Evolutionary conservation across 495 filamentous ascomycete species (phyloP).

Genomic region (Staphylotrichum longicolle): DNA sequence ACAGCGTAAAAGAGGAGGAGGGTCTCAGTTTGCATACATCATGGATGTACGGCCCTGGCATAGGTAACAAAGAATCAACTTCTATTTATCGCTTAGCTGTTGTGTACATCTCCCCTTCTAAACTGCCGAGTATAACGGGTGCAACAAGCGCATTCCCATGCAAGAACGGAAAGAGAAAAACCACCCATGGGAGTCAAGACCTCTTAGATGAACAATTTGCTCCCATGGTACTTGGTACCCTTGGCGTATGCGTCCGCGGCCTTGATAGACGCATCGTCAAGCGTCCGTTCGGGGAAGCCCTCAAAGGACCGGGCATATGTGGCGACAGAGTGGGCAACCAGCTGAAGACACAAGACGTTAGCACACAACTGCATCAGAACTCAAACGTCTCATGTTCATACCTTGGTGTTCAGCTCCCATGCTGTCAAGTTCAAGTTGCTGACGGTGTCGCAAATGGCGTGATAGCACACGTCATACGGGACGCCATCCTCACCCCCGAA

Average conservation of each 20-base stretch:
- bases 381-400: slow-evolving; percentile 16
- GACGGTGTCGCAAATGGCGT: slow-evolving; percentile 53
- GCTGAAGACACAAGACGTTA: slow-evolving; percentile 27
- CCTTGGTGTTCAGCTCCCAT: slow-evolving; percentile 56
- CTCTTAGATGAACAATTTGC: slow-evolving; percentile 36
- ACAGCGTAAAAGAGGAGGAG: too few relatives aligned
- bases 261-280: slow-evolving; percentile 13
- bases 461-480: slow-evolving; percentile 56
- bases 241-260: slow-evolving; percentile 18
- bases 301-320: slow-evolving; percentile 52
- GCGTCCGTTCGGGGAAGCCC: slow-evolving; percentile 50
- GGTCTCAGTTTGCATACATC: too few relatives aligned
- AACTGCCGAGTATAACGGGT: too few relatives aligned
- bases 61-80: too few relatives aligned
- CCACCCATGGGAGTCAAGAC: neutral
- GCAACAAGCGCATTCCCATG: too few relatives aligned
- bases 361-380: neutral
- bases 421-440: slow-evolving; percentile 51
- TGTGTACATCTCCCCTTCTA: too few relatives aligned
- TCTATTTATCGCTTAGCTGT: too few relatives aligned
- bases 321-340: slow-evolving; percentile 56
- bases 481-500: slow-evolving; percentile 54
- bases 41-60: too few relatives aligned
- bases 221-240: slow-evolving; percentile 39
- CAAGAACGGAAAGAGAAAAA: neutral